Base-by-base conservation (phyloP, 768 basidiomycete species). In the Tephrocybe sp. region DNA sequence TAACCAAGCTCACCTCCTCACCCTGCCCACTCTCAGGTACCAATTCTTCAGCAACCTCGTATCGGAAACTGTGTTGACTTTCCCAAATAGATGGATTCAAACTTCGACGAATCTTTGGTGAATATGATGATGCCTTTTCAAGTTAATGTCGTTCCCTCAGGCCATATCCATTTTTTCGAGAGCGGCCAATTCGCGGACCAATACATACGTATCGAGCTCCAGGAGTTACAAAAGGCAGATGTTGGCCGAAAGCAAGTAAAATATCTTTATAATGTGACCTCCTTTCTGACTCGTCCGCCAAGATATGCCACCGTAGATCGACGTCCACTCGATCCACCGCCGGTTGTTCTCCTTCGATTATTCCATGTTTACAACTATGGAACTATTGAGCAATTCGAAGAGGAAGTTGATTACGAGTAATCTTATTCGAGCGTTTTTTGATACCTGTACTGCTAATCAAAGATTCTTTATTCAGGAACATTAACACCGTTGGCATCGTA, bases 241-340 rank as follows among this genome's bases (percentile, higher is more conserved):
- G 61, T 82, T 36, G 86, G 85, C 18, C 70, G 86, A 63, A 87
- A 87, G 86, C 80, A 66, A 57, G 64, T 64, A 32, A 37, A 34
- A 18, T 51, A 44, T 43, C 41, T 18, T 41, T 53, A 30, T 32
- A 25, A 21, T 31, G 27, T 49, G 35, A 40, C 43, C 31, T 27
- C 45, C 45, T 27, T 54, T 47, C 44, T 34, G 13, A 13, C 39
- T 16, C 18, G 1, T 36, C 25, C 35, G 19, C 12, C 16, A 62
- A 85, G 78, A 64, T 84, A 72, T 65, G 83, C 74, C 42, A 78
- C 69, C 64, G 79, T 80, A 32, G 81, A 87, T 69, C 73, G 84
- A 30, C 74, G 86, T 19, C 84, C 84, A 5, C 72, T 87, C 35
- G 85, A 87, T 63, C 86, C 85, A 4, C 86, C 86, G 0, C 86